phyloP scores from a whole-genome alignment of 2,329 filamentous ascomycete species.

The Tolypocladium endophyticum region DNA sequence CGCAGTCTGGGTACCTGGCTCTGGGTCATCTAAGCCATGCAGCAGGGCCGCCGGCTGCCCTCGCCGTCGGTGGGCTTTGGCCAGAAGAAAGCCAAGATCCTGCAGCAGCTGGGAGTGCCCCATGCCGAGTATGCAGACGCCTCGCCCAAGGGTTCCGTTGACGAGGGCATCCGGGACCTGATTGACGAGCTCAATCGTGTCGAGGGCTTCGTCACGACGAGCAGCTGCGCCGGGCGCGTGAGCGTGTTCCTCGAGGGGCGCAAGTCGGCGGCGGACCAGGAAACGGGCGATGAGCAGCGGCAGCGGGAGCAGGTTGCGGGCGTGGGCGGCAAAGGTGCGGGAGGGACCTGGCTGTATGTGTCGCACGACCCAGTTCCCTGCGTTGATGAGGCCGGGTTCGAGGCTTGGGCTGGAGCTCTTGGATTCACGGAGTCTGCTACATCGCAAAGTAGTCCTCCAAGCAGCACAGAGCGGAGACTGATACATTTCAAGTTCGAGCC shows the following conservation, averaged over 20 bases:
- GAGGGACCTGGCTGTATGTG: conserved; percentile 77
- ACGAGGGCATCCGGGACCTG: conserved; percentile 64
- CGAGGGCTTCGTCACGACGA: conserved; percentile 77
- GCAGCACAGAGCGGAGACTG: conserved; percentile 30
- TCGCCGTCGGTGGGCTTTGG: conserved; percentile 32
- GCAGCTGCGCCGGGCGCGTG: conserved; percentile 80
- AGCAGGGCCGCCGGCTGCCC: conserved; percentile 11
- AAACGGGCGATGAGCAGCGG: conserved; percentile 7
- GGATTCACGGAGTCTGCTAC: conserved; percentile 14
- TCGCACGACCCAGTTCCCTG: conserved; percentile 57
- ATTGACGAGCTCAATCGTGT: conserved; percentile 68
- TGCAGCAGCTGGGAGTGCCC: conserved; percentile 58
- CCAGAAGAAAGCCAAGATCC: conserved; percentile 60
- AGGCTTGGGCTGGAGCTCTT: conserved; percentile 20
- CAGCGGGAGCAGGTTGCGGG: conserved; percentile 34
- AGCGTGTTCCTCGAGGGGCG: conserved; percentile 80
- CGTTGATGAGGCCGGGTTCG: conserved; percentile 7
- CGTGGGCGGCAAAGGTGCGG: conserved; percentile 76
- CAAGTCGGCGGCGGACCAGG: conserved; percentile 23
- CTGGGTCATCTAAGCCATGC: conserved; percentile 11
- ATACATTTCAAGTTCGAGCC: conserved; percentile 91
- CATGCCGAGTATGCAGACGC: conserved; percentile 66
- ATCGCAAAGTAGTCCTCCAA: conserved; percentile 9
- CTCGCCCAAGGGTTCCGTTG: conserved; percentile 82
- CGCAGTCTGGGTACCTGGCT: background rate